Base-by-base conservation (phyloP, 345 rosid species). In the Physaria fendleri region DNA sequence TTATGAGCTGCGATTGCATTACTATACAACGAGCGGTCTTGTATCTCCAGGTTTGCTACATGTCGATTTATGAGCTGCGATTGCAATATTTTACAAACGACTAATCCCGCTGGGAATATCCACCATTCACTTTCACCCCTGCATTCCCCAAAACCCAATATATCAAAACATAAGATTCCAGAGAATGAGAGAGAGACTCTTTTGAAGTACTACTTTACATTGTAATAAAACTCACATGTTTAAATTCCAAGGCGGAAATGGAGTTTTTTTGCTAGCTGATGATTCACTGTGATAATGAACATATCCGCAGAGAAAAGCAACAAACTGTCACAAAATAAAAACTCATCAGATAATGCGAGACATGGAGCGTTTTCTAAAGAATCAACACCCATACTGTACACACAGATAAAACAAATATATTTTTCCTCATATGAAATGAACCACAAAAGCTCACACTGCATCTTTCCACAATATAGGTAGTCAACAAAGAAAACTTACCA, bases 81-180 rank as follows among this genome's bases (percentile, higher is more conserved):
- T 52, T 93, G 99, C 43, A 93, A 66, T 48, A 83, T 74, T 71
- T 93, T 93, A 77, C 96, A 93, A 22, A 85, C 50, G 45, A 93
- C 97, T 64, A 93, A 76, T 46, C 85, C 95, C 18, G 80, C 96
- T 14, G 99, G 99, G 68, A 93, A 90, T 62, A 93, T 78, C 99
- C 99, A 90, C 97, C 99, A 85, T 68, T 90, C 99, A 64, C 95
- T 87, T 68, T 93, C 99, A 69, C 92, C 97, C 95, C 99, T 93
- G 90, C 83, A 74, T 37, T 64, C 56, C 58, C 65, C 52, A 13
- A 42, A 44, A 68, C 35, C 43, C 12, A 12, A 10, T 35, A 22
- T 5, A 20, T 27, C 25, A 55, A 57, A 60, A 17, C 44, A 13
- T 44, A 44, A 38, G 41, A 50, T 33, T 42, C n/a, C 2, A 22